phyloP scores from a whole-genome alignment of 2,329 filamentous ascomycete species.

The Fonsecaea pedrosoi region DNA sequence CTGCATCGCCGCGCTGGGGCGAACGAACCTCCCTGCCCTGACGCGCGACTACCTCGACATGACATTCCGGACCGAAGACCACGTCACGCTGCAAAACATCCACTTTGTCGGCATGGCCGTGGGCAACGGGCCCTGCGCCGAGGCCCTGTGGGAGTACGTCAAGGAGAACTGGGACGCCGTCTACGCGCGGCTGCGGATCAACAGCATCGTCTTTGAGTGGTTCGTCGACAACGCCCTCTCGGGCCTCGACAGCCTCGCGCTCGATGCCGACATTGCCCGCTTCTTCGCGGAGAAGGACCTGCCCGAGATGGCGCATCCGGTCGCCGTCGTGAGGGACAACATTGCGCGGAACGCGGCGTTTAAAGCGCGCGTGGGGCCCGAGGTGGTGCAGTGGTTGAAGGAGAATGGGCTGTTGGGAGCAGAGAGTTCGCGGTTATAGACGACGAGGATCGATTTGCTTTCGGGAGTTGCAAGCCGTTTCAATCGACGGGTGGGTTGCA shows the following conservation, averaged over 20 bases:
- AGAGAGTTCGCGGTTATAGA: background rate
- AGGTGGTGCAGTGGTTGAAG: constrained; percentile 79
- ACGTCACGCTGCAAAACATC: constrained; percentile 83
- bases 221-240: constrained; percentile 80
- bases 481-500: no score
- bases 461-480: no score
- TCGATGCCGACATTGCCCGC: constrained; percentile 74
- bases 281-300: constrained; percentile 92
- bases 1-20: constrained; percentile 76
- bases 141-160: constrained; percentile 80
- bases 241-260: constrained; percentile 74
- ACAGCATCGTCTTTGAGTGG: constrained; percentile 87
- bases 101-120: constrained; percentile 76
- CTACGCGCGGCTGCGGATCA: constrained; percentile 73
- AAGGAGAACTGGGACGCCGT: constrained; percentile 79
- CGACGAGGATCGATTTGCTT: no score
- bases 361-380: constrained; percentile 73
- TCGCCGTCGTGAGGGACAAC: constrained; percentile 84
- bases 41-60: constrained; percentile 73
- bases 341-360: constrained; percentile 85
- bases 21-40: constrained; percentile 71
- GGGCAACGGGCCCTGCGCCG: constrained; percentile 74
- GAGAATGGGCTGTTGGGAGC: constrained; percentile 57
- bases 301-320: constrained; percentile 76
- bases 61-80: constrained; percentile 71